Conservation (phyloP, 2,329 filamentous ascomycete genomes). For the Claviceps sp. region DNA sequence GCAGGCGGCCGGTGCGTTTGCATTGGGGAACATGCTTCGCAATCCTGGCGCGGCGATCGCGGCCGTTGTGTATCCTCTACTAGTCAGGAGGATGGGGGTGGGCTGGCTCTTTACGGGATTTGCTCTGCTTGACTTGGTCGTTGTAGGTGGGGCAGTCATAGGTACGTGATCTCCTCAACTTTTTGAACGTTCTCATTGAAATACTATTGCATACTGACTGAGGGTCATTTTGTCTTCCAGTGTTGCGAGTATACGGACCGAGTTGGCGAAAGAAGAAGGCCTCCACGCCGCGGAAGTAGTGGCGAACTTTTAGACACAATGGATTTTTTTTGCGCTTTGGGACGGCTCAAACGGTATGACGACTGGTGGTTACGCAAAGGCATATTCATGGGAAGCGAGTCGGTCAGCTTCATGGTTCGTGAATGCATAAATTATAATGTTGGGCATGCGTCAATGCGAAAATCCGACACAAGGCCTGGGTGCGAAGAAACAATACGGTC, state of each 20-base stretch:
- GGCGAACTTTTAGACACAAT: not conserved
- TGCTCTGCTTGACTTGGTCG: slow-evolving; percentile 16
- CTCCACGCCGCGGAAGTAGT: not conserved
- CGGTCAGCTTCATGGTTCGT: too few relatives aligned
- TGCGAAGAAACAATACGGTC: too few relatives aligned
- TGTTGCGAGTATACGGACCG: not conserved
- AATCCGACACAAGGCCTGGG: too few relatives aligned
- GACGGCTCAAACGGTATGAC: not conserved
- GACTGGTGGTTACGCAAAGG: too few relatives aligned
- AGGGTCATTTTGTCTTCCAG: not conserved
- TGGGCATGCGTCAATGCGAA: too few relatives aligned
- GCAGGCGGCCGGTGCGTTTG: slow-evolving; percentile 26
- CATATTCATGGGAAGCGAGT: too few relatives aligned
- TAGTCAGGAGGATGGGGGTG: slow-evolving; percentile 21
- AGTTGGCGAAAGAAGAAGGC: not conserved
- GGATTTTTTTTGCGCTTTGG: too few relatives aligned
- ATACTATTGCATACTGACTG: too few relatives aligned
- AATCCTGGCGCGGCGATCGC: slow-evolving; percentile 26
- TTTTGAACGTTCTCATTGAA: not conserved
- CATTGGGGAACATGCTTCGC: slow-evolving; percentile 25
- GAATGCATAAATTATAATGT: too few relatives aligned
- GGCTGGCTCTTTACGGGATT: slow-evolving; percentile 28
- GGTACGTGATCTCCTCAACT: slow-evolving; percentile 4
- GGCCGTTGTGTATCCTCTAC: slow-evolving; percentile 20
- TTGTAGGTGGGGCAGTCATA: slow-evolving; percentile 13